These are phyloP conservation scores for Hibiscus syriacus DNA, from an alignment of 345 rosid species.

Conservation along the genomic window DNA sequence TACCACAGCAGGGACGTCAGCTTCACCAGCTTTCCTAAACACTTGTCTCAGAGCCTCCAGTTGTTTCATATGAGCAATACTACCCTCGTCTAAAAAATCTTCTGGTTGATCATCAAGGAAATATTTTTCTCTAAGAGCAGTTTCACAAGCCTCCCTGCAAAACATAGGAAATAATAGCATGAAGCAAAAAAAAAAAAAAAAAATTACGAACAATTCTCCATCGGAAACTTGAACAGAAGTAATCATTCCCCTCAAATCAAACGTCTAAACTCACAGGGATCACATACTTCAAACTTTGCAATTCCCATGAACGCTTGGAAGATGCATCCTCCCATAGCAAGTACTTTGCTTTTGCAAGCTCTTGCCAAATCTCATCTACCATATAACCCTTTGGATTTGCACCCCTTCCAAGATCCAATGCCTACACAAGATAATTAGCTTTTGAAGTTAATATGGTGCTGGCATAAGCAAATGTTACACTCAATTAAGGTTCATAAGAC, in stretches of 20 bases:
- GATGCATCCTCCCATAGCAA: constrained; percentile 77
- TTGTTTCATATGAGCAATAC: constrained; percentile 27
- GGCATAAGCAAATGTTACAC: background rate
- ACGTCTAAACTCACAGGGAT: constrained; percentile 26
- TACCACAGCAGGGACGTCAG: constrained; percentile 62
- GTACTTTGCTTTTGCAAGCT: constrained; percentile 81
- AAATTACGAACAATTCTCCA: background rate
- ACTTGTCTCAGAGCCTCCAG: constrained; percentile 45
- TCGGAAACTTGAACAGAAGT: background rate
- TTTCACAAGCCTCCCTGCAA: too few relatives aligned
- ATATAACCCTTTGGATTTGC: constrained; percentile 57
- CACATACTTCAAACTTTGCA: constrained; percentile 81
- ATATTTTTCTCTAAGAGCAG: constrained; percentile 49
- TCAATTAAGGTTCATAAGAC: too few relatives aligned
- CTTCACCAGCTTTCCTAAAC: constrained; percentile 60
- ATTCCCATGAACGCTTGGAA: too few relatives aligned
- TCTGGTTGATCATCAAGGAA: constrained; percentile 44
- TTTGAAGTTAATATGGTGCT: background rate
- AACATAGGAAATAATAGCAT: constrained; percentile 2
- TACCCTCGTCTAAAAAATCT: constrained; percentile 43
- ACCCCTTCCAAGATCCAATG: too few relatives aligned
- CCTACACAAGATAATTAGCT: constrained; percentile 5
- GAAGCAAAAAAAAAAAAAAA: constrained; percentile 14
- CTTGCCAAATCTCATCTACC: constrained; percentile 91
- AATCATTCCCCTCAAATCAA: background rate